Conservation (phyloP, 2,329 filamentous ascomycete species). For the Trichoderma koningii region DNA sequence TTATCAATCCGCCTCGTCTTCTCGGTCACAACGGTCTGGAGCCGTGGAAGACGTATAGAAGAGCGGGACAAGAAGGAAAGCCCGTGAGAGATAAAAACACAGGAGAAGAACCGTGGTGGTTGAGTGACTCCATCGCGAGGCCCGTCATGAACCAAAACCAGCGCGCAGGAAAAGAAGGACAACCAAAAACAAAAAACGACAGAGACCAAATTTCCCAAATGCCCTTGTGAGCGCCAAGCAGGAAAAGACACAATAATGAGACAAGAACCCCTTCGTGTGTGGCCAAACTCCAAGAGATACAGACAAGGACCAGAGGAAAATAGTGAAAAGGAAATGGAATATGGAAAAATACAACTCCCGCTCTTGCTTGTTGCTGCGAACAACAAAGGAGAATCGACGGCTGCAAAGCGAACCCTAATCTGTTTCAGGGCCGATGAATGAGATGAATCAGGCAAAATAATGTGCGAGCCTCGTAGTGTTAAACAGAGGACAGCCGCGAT, state of each 20-base stretch:
- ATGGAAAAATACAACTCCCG: slow-evolving; percentile 1
- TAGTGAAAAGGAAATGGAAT: not conserved
- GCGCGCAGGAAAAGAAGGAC: not conserved
- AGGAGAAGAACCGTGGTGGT: slow-evolving; percentile 21
- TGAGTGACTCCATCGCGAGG: slow-evolving; percentile 19
- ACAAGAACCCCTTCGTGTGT: slow-evolving; percentile 18
- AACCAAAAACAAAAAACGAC: slow-evolving; percentile 1
- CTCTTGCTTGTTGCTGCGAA: slow-evolving; percentile 17
- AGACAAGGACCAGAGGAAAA: not conserved
- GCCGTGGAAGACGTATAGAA: slow-evolving; percentile 22
- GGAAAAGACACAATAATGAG: not conserved
- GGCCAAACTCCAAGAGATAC: slow-evolving; percentile 23
- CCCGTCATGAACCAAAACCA: slow-evolving; percentile 24
- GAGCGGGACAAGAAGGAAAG: slow-evolving; percentile 4
- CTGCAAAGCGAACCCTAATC: not conserved
- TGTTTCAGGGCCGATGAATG: not conserved
- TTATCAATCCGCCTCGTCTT: slow-evolving; percentile 23
- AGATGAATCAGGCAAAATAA: not conserved
- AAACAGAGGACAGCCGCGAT: slow-evolving; percentile 1
- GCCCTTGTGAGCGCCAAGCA: slow-evolving; percentile 25
- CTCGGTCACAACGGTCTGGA: slow-evolving; percentile 26
- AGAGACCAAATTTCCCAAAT: slow-evolving; percentile 20
- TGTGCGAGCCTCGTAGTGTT: slow-evolving; percentile 1
- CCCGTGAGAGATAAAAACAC: slow-evolving; percentile 9
- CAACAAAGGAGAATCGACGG: slow-evolving; percentile 2